Conservation (phyloP, 1,139 yeast species). For the Petasospora fabianii region DNA sequence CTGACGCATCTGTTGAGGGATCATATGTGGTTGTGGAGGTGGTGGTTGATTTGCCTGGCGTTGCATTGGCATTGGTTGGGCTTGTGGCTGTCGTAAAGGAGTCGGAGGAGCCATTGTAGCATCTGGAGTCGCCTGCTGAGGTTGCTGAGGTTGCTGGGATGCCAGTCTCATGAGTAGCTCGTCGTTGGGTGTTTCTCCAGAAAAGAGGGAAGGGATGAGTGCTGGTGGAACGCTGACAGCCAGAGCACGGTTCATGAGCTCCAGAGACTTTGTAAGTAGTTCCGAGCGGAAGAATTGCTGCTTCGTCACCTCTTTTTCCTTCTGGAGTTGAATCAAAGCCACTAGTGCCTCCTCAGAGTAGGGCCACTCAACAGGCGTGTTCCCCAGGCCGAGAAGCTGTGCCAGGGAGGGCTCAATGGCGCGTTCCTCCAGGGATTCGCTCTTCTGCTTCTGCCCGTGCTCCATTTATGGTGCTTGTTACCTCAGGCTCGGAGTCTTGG, state of each 20-base stretch:
- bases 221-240: slow-evolving; percentile 63
- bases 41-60: slow-evolving; percentile 2
- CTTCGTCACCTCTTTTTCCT: slow-evolving; percentile 79
- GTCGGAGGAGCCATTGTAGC: slow-evolving; percentile 3
- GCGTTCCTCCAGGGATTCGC: not conserved
- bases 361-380: slow-evolving; percentile 45
- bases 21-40: slow-evolving; percentile 1
- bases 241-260: slow-evolving; percentile 59
- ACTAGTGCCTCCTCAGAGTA: slow-evolving; percentile 59
- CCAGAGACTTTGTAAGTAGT: slow-evolving; percentile 53
- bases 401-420: slow-evolving; percentile 22
- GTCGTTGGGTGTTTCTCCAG: slow-evolving; percentile 21
- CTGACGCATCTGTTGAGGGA: not conserved
- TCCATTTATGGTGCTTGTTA: too few species aligned
- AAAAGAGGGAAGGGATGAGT: slow-evolving; percentile 63
- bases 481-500: too few species aligned
- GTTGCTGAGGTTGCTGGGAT: slow-evolving; percentile 1
- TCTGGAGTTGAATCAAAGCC: slow-evolving; percentile 59
- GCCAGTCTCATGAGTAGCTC: slow-evolving; percentile 12
- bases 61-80: slow-evolving; percentile 1
- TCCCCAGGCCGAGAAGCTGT: slow-evolving; percentile 50
- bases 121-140: slow-evolving; percentile 4
- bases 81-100: slow-evolving; percentile 1
- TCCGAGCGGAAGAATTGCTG: slow-evolving; percentile 77
- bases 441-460: not conserved